phyloP scores from a whole-genome alignment of 2,329 filamentous ascomycete species.

The Pseudogymnoascus verrucosus region DNA sequence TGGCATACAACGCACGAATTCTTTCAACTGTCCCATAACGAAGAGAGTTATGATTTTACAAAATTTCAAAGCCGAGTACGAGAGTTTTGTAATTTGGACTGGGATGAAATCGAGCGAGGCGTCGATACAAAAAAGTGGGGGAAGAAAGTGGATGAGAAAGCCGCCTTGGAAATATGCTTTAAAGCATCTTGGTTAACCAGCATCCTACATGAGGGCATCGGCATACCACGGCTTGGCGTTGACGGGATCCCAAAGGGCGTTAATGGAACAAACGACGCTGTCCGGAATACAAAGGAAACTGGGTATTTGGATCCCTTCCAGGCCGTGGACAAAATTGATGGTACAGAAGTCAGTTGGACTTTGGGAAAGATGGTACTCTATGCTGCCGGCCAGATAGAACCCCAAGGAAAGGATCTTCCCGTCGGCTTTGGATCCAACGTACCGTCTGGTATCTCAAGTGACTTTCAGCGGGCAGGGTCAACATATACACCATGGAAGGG shows the following conservation, averaged over 20 bases:
- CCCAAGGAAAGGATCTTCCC: slow-evolving; percentile 54
- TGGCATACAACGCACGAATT: slow-evolving; percentile 98
- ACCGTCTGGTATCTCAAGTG: slow-evolving; percentile 49
- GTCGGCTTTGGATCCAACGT: slow-evolving; percentile 93
- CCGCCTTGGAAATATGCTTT: slow-evolving; percentile 85
- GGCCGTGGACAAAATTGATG: slow-evolving; percentile 85
- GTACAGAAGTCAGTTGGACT: slow-evolving; percentile 93
- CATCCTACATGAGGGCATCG: slow-evolving; percentile 90
- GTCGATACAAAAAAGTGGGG: slow-evolving; percentile 62
- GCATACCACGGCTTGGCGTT: slow-evolving; percentile 75
- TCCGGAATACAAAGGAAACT: slow-evolving; percentile 55
- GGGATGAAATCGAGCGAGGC: slow-evolving; percentile 64
- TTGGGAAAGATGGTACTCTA: slow-evolving; percentile 95
- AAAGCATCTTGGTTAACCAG: slow-evolving; percentile 98
- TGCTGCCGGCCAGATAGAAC: slow-evolving; percentile 77
- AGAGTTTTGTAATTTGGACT: slow-evolving; percentile 77
- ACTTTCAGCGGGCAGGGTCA: slow-evolving; percentile 79
- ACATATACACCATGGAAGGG: slow-evolving; percentile 25
- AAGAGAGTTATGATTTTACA: slow-evolving; percentile 79
- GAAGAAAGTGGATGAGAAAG: slow-evolving; percentile 63
- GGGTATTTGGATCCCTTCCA: slow-evolving; percentile 81
- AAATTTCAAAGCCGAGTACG: slow-evolving; percentile 81
- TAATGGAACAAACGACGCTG: slow-evolving; percentile 51
- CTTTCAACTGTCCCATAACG: slow-evolving; percentile 67
- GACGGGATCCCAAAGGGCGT: slow-evolving; percentile 47